These are phyloP conservation scores for Ceratocystis smalleyi DNA, from an alignment of 2,329 filamentous ascomycete species.

Conservation along the genomic window DNA sequence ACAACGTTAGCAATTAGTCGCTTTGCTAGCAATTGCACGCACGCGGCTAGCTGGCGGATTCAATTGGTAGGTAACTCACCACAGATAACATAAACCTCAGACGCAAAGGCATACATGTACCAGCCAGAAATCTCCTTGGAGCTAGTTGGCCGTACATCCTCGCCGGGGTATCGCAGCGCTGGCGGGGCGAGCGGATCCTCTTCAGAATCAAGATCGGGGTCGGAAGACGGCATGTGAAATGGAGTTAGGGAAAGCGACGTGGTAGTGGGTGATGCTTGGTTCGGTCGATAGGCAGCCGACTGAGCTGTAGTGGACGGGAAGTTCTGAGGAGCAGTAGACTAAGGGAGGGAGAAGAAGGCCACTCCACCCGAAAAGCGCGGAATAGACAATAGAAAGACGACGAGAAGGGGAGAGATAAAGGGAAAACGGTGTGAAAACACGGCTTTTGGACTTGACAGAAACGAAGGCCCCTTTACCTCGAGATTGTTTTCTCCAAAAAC, in stretches of 20 bases:
- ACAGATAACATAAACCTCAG: slow-evolving; percentile 91
- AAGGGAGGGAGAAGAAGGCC: no score
- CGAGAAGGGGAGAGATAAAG: no score
- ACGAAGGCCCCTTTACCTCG: no score
- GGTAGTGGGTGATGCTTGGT: background rate
- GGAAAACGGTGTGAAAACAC: no score
- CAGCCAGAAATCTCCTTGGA: slow-evolving; percentile 77
- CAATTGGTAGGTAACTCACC: slow-evolving; percentile 33
- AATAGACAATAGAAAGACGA: no score
- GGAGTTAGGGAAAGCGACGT: background rate
- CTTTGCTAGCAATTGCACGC: background rate
- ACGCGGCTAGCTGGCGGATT: background rate
- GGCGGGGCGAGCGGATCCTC: slow-evolving; percentile 21
- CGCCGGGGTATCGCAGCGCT: slow-evolving; percentile 48
- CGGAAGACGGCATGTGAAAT: background rate
- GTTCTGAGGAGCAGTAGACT: no score
- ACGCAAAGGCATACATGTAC: slow-evolving; percentile 93
- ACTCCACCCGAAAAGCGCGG: no score
- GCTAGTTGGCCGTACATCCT: slow-evolving; percentile 81
- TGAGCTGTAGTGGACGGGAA: no score
- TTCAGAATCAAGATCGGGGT: background rate
- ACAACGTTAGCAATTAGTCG: slow-evolving; percentile 8
- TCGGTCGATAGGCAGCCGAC: no score
- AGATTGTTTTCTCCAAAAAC: no score
- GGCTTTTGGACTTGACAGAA: no score